A percentile compares a stretch with the other conserved stretches of the same genome.
Conservation (phyloP, 2,329 filamentous ascomycete species). For the Microcyclospora pomicola region DNA sequence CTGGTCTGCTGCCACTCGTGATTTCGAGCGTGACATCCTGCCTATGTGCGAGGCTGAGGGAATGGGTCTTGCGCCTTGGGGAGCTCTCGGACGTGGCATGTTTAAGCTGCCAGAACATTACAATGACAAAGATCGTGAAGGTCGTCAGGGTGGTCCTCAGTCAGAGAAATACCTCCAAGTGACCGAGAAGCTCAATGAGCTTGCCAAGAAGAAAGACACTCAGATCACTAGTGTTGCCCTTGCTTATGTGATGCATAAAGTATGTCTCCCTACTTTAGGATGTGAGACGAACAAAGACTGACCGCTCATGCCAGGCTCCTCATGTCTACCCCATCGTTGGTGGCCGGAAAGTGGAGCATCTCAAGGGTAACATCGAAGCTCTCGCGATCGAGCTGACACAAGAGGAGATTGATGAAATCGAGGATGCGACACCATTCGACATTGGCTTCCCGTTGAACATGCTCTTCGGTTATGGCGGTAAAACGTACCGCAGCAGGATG, state of each 20-base stretch:
- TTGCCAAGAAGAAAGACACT: slow-evolving; percentile 39
- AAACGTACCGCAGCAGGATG: slow-evolving; percentile 1
- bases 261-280: neutral
- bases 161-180: slow-evolving; percentile 35
- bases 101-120: slow-evolving; percentile 25
- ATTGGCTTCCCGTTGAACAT: slow-evolving; percentile 42
- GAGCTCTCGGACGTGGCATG: slow-evolving; percentile 35
- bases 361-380: slow-evolving; percentile 52
- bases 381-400: slow-evolving; percentile 41
- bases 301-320: slow-evolving; percentile 22
- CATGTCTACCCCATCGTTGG: slow-evolving; percentile 66
- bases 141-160: slow-evolving; percentile 24
- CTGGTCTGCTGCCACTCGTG: slow-evolving; percentile 48
- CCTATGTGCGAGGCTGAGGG: slow-evolving; percentile 51
- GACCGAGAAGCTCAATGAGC: slow-evolving; percentile 44
- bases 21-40: slow-evolving; percentile 40
- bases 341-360: slow-evolving; percentile 56
- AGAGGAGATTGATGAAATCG: slow-evolving; percentile 51
- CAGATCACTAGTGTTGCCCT: slow-evolving; percentile 44
- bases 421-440: slow-evolving; percentile 43
- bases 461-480: slow-evolving; percentile 1
- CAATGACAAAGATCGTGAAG: slow-evolving; percentile 17
- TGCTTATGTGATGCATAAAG: slow-evolving; percentile 54
- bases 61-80: slow-evolving; percentile 46
- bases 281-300: neutral